A percentile compares a stretch with the other conserved stretches of the same genome.
These are phyloP conservation scores for Fusarium compactum DNA, from an alignment of 2,329 filamentous ascomycete genomes.

Conservation along the genomic window DNA sequence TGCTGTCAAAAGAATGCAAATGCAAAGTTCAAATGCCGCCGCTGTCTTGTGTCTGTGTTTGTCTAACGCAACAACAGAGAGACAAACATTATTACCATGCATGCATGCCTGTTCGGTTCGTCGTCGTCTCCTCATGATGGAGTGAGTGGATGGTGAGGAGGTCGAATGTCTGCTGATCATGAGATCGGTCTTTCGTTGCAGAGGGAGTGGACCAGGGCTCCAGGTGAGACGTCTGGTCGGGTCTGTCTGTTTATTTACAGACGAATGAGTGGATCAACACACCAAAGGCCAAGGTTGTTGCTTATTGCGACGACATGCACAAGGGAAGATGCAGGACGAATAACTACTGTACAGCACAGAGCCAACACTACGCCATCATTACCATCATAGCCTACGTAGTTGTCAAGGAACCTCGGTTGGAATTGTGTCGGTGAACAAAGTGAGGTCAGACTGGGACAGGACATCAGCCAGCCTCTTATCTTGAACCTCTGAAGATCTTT, in stretches of 20 bases:
- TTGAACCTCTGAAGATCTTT: neutral
- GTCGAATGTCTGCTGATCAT: slow-evolving; percentile 39
- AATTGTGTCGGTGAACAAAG: slow-evolving; percentile 1
- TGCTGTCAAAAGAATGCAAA: neutral
- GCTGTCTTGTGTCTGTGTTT: slow-evolving; percentile 23
- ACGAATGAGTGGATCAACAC: slow-evolving; percentile 34
- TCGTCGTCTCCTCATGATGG: slow-evolving; percentile 10
- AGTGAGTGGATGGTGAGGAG: neutral
- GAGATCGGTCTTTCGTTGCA: slow-evolving; percentile 29
- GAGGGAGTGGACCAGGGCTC: slow-evolving; percentile 21
- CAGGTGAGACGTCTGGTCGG: slow-evolving; percentile 25
- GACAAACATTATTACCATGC: slow-evolving; percentile 14
- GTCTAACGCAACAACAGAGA: slow-evolving; percentile 24
- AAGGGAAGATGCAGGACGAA: slow-evolving; percentile 4
- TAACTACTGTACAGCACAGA: neutral
- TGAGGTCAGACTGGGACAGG: neutral
- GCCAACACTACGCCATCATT: slow-evolving; percentile 1
- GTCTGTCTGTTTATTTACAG: slow-evolving; percentile 27
- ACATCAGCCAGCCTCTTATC: slow-evolving; percentile 19
- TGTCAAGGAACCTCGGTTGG: neutral
- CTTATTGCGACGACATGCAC: slow-evolving; percentile 29
- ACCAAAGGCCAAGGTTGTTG: slow-evolving; percentile 29
- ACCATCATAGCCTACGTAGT: neutral
- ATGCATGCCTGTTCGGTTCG: slow-evolving; percentile 9
- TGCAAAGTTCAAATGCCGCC: slow-evolving; percentile 20